These are phyloP conservation scores for Nasturtium officinale DNA, from an alignment of 345 rosid species.

Conservation along the genomic window DNA sequence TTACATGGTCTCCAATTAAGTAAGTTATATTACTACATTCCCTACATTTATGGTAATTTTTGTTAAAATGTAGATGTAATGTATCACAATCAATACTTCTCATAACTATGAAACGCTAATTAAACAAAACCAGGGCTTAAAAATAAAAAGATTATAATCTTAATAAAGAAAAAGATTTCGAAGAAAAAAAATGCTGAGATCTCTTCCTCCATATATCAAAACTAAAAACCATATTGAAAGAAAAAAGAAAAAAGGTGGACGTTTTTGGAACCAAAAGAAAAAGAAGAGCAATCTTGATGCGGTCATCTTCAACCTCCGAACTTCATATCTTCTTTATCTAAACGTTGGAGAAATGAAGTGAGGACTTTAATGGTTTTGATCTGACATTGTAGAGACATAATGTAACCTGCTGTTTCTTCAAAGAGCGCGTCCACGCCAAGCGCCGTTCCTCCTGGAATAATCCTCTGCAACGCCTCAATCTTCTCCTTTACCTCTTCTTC, in stretches of 20 bases:
- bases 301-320: conserved; percentile 52
- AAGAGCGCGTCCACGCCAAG: conserved; percentile 63
- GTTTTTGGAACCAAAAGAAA: background rate
- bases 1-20: conserved; percentile 27
- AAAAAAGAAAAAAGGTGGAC: background rate
- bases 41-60: conserved; percentile 17
- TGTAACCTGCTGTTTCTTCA: conserved; percentile 76
- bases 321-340: conserved; percentile 58
- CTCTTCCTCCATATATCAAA: conserved; percentile 37
- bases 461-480: conserved; percentile 71
- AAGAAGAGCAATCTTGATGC: conserved; percentile 29
- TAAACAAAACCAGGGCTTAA: background rate
- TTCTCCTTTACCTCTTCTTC: conserved; percentile 51
- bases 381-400: conserved; percentile 61
- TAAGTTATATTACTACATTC: conserved; percentile 21
- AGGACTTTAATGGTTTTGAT: conserved; percentile 64
- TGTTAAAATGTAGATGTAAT: background rate
- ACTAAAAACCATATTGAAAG: conserved; percentile 1
- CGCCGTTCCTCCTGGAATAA: conserved; percentile 70
- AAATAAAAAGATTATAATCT: background rate
- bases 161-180: conserved; percentile 32
- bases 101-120: conserved; percentile 15
- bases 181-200: conserved; percentile 36
- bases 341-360: conserved; percentile 50
- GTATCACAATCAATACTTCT: conserved; percentile 7